A percentile compares a stretch with the other conserved stretches of the same genome.
These are phyloP conservation scores for Saturnispora serradocipensis DNA, from an alignment of 805 yeast species.

Conservation along the genomic window DNA sequence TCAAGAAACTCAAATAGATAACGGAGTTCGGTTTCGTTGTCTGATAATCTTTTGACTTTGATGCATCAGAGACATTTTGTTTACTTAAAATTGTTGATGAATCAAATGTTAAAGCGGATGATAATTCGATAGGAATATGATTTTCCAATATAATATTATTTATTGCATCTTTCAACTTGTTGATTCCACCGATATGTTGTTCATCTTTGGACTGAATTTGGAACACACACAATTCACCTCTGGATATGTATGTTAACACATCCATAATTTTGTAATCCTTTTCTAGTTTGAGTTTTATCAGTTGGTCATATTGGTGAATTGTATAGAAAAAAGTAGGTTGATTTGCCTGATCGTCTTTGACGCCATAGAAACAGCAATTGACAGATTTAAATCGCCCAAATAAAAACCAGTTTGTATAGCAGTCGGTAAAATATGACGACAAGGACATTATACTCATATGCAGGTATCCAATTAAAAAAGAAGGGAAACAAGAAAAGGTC, in stretches of 20 bases:
- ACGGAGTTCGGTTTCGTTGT: conserved; percentile 24
- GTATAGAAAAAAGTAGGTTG: conserved; percentile 12
- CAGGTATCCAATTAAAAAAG: neutral
- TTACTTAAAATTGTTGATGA: conserved; percentile 10
- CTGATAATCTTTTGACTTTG: neutral
- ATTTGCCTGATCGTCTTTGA: conserved; percentile 14
- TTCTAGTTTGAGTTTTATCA: conserved; percentile 19
- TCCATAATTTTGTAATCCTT: conserved; percentile 24
- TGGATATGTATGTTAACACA: conserved; percentile 23
- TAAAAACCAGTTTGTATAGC: conserved; percentile 2
- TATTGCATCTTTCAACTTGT: conserved; percentile 26
- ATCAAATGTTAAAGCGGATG: conserved; percentile 23
- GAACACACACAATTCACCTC: conserved; percentile 26
- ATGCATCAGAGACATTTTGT: neutral
- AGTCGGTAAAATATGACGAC: neutral
- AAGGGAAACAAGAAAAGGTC: neutral
- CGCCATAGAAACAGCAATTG: conserved; percentile 26
- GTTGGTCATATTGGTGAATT: conserved; percentile 22
- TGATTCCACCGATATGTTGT: conserved; percentile 19
- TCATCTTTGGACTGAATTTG: conserved; percentile 17
- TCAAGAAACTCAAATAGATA: conserved; percentile 37
- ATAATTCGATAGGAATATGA: conserved; percentile 18
- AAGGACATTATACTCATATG: neutral
- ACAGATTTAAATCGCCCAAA: conserved; percentile 10
- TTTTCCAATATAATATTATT: conserved; percentile 24